These are phyloP conservation scores for Picochlorum sp. DNA, from an alignment of 139 green algal genomes.

Conservation along the genomic window DNA sequence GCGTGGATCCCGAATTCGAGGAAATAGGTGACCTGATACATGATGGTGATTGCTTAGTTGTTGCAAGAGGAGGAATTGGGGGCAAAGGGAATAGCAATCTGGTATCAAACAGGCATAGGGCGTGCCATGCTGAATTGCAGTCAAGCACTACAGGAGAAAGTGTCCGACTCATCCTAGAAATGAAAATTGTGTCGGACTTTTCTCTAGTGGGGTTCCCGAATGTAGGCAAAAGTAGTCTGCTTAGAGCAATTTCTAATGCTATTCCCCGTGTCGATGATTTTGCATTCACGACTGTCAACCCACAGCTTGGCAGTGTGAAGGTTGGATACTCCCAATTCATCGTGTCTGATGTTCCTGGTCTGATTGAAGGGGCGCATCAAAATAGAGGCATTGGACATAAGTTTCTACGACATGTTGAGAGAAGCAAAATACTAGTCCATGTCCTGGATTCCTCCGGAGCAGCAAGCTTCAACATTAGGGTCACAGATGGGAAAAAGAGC, in stretches of 20 bases:
- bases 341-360: slow-evolving; percentile 55
- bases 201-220: slow-evolving; percentile 94
- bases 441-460: slow-evolving; percentile 39
- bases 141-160: slow-evolving; percentile 15
- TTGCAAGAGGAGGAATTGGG: slow-evolving; percentile 69
- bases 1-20: background rate
- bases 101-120: slow-evolving; percentile 15
- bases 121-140: background rate
- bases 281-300: slow-evolving; percentile 70
- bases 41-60: slow-evolving; percentile 33
- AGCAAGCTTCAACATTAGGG: too few species aligned
- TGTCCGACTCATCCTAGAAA: slow-evolving; percentile 73
- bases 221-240: slow-evolving; percentile 63
- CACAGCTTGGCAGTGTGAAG: slow-evolving; percentile 56
- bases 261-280: slow-evolving; percentile 42
- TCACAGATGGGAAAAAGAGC: too few species aligned
- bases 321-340: slow-evolving; percentile 7
- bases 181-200: slow-evolving; percentile 78
- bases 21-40: slow-evolving; percentile 12
- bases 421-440: slow-evolving; percentile 34
- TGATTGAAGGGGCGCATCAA: slow-evolving; percentile 30
- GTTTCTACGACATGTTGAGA: slow-evolving; percentile 61
- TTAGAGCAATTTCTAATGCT: slow-evolving; percentile 56
- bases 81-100: slow-evolving; percentile 87
- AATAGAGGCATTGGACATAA: slow-evolving; percentile 48